Base-by-base conservation (phyloP, 208 protist species). In the Leishmania gerbilli region DNA sequence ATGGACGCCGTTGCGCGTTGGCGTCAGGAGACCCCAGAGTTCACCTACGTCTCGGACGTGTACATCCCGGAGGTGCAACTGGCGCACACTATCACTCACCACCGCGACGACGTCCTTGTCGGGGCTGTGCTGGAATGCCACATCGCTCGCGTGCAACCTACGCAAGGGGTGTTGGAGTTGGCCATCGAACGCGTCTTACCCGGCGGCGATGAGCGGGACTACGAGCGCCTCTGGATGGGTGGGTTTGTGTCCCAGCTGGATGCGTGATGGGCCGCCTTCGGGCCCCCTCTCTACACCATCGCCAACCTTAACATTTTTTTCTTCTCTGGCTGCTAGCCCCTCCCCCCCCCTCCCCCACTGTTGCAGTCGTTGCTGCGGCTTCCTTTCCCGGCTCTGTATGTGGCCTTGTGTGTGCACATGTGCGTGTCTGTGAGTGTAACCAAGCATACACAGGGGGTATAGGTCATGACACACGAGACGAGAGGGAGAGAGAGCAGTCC, bases 11-110 rank as follows among this genome's bases (percentile, higher is more conserved):
- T 60, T 11, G 67, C 75, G 21, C 84, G 76, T 37, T 79, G 75
- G 72, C 71, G 45, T 17, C 79, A 86, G 51, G 24, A 31, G 3
- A 47, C 47, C 2, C 40, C 84, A n/a, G 71, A 86, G 68, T 81
- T 84, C 62, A 45, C 58, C 9, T 96, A 92, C 83, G 90, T 96
- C 11, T 96, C 93, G 0, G 91, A 96, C 49, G 78, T 97, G 31
- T 97, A 96, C 86, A 88, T 97, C 42, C 90, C 95, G 0, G 90
- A 93, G 75, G 76, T 97, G 65, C 95, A 97, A 84, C 71, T 97
- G 17, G 88, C 85, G 2, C 95, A 97, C 76, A 89, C 88, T 8
- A 72, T 97, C 60, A 65, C 79, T 1, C 95, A 97, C 87, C 84
- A 84, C 74, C 76, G 85, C 74, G 72, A 86, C 27, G 84, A 90